These are phyloP conservation scores for Mortierella sp. DNA, from an alignment of 371 early-diverging fungal genomes.

Conservation along the genomic window DNA sequence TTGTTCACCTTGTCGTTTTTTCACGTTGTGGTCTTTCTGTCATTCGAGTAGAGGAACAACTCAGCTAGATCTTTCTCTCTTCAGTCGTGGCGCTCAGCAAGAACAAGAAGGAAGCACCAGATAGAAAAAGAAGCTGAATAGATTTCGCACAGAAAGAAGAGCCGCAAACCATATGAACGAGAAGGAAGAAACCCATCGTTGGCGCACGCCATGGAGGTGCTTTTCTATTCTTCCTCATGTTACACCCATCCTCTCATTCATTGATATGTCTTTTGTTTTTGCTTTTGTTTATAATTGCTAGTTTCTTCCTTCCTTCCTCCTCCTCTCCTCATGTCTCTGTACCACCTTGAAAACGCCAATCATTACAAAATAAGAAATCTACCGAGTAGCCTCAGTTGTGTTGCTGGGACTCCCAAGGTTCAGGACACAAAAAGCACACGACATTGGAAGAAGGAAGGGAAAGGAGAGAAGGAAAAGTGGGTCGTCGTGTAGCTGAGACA, in stretches of 20 bases:
- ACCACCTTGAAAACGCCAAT: background rate
- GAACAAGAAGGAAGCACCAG: too few relatives aligned
- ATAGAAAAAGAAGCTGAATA: too few relatives aligned
- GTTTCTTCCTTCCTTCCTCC: background rate
- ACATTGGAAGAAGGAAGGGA: background rate
- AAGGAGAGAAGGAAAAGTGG: background rate
- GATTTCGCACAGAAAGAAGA: background rate
- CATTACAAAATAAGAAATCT: background rate
- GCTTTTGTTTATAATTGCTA: background rate
- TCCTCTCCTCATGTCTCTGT: background rate
- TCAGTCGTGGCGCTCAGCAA: background rate
- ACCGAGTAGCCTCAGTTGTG: background rate
- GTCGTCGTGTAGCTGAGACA: background rate
- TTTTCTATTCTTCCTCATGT: background rate
- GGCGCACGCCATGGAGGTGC: background rate
- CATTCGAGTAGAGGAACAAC: background rate
- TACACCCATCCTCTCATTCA: conserved; percentile 1
- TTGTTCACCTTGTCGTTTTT: background rate
- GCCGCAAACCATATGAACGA: background rate
- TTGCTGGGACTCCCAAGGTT: background rate
- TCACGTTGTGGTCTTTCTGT: background rate
- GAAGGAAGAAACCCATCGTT: background rate
- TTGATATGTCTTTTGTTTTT: background rate
- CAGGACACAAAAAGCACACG: background rate
- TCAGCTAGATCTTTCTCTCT: background rate